Evolutionary conservation across 179 eudicot genomes (phyloP).

Genomic region (Silene coronaria): DNA sequence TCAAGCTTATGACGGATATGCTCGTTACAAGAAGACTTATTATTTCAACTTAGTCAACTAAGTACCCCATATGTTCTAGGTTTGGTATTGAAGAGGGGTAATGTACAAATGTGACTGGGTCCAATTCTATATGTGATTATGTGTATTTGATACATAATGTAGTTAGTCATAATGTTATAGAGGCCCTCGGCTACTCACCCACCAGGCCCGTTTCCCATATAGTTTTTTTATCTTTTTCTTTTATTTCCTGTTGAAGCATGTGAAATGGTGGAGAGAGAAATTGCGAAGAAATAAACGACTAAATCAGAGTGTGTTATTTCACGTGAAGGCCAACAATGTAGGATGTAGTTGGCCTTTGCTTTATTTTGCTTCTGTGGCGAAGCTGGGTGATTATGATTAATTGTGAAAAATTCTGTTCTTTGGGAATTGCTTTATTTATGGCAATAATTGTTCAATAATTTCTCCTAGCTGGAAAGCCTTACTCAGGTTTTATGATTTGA

Average conservation of each 20-base stretch:
- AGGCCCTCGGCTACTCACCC: not conserved
- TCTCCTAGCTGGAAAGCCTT: slow-evolving; percentile 30
- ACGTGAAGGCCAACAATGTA: slow-evolving; percentile 35
- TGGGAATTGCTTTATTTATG: slow-evolving; percentile 17
- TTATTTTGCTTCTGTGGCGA: slow-evolving; percentile 25
- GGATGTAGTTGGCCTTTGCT: slow-evolving; percentile 22
- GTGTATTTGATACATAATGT: not conserved
- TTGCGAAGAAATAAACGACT: slow-evolving; percentile 21
- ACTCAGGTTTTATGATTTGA: slow-evolving; percentile 13
- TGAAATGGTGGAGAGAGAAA: slow-evolving; percentile 26
- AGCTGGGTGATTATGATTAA: slow-evolving; percentile 23
- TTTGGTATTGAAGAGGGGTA: not conserved
- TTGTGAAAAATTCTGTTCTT: slow-evolving; percentile 15
- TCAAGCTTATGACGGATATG: too few relatives aligned
- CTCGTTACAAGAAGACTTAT: too few relatives aligned
- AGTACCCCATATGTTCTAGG: not conserved
- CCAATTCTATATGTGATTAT: not conserved
- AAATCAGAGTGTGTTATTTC: slow-evolving; percentile 24
- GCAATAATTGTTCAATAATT: slow-evolving; percentile 27
- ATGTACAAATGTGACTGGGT: not conserved
- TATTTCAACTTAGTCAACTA: not conserved
- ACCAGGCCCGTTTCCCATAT: not conserved
- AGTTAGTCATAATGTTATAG: not conserved
- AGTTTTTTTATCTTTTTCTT: not conserved
- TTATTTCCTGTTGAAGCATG: slow-evolving; percentile 24